Conservation (phyloP, 2,329 filamentous ascomycete species). For the Trichothecium roseum region DNA sequence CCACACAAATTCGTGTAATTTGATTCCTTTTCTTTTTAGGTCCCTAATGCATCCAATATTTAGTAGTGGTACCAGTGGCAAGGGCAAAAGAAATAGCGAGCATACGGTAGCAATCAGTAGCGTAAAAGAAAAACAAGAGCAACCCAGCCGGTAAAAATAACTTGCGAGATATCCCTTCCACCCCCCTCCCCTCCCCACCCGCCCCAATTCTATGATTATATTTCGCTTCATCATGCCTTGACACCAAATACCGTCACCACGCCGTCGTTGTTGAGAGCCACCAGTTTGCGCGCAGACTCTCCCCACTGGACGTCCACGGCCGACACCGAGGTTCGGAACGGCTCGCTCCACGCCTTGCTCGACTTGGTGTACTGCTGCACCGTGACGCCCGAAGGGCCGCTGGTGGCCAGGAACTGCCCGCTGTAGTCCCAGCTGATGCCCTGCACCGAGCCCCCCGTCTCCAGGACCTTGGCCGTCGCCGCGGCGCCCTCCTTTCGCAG, state of each 20-base stretch:
- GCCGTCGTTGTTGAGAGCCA: slow-evolving; percentile 67
- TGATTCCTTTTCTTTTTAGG: too few species aligned
- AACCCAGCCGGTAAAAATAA: too few species aligned
- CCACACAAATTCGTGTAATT: too few species aligned
- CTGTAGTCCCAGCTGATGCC: slow-evolving; percentile 87
- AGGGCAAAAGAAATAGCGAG: too few species aligned
- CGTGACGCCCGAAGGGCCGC: slow-evolving; percentile 67
- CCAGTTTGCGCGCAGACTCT: slow-evolving; percentile 58
- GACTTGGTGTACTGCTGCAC: slow-evolving; percentile 87
- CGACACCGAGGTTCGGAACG: slow-evolving; percentile 64
- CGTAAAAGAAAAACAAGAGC: too few species aligned
- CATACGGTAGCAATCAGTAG: too few species aligned
- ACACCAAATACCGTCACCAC: slow-evolving; percentile 59
- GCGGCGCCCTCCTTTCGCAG: slow-evolving; percentile 83
- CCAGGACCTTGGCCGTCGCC: slow-evolving; percentile 71
- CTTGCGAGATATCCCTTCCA: too few species aligned
- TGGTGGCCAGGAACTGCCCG: slow-evolving; percentile 81
- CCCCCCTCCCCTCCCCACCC: too few species aligned
- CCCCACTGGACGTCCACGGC: slow-evolving; percentile 73
- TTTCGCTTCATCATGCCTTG: slow-evolving; percentile 27
- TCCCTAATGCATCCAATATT: too few species aligned
- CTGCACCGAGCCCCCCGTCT: slow-evolving; percentile 69
- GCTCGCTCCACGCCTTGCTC: slow-evolving; percentile 81
- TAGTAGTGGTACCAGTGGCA: too few species aligned
- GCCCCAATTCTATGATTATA: too few species aligned